Evolutionary conservation across 2,329 filamentous ascomycete genomes (phyloP), one percentile per base, ranked within the genome.

Genomic region (Aspergillus melleus): DNA sequence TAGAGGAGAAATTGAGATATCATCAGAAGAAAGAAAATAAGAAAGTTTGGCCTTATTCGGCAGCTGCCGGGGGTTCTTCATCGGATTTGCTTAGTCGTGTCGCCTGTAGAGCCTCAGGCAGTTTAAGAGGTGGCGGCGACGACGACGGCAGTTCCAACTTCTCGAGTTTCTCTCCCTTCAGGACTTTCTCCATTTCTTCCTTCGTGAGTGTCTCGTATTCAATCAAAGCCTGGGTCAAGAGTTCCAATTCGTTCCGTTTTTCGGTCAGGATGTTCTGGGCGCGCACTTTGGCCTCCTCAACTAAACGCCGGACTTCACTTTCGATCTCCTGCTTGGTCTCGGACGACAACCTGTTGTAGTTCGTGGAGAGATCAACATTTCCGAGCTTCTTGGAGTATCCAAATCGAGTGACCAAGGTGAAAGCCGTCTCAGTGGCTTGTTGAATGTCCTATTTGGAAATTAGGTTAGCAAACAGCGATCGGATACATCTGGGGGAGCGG

Each of bases 131-230:
- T 9, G 75, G 71, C 42, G 68, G 63, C 10, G 20, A 83, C 79
- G 55, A 81, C 76, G 20, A 83, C 78, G 55, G 81, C 76, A 19
- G 86, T 83, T 84, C 54, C 11, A 91, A 77, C 61, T 91, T 90
- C 1, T 88, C 82, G 42, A 99, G 80, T 72, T 90, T 89, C 78
- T 97, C 92, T 39, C 95, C 95, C 55, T 86, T 86, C 64, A 99
- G 88, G 6, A 98, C 91, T 80, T 90, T 91, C 75, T 93, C 88
- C 64, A 98, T 96, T 76, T 99, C 95, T 3, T 90, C 88, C 75
- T 89, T 90, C 74, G 90, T 90, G 54, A 99, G 80, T 0, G 92
- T 97, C 81, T 99, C 95, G 76, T 97, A 98, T 76, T 97, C 89
- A 36, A 99, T 87, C 10, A 99, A 83, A 6, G 93, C 95, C 71